Conservation (phyloP, 768 basidiomycete species). For the Podaxis carcinomalis region DNA sequence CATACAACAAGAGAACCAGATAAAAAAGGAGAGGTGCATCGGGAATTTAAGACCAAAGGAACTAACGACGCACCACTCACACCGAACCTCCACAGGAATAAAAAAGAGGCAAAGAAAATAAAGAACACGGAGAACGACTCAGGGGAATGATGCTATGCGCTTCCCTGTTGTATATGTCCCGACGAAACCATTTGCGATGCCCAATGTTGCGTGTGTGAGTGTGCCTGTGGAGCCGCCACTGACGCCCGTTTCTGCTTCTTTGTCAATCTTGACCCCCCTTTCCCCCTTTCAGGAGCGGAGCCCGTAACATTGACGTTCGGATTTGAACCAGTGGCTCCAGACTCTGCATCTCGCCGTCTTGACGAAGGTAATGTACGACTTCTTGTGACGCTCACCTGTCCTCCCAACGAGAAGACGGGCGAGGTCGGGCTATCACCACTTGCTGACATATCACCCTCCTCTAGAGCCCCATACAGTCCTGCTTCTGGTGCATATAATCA, state of each 20-base stretch:
- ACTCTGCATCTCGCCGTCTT: constrained; percentile 23
- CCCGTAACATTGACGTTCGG: constrained; percentile 10
- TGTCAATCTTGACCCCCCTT: constrained; percentile 7
- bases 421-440: constrained; percentile 39
- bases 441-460: constrained; percentile 40
- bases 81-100: neutral
- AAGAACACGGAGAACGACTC: neutral
- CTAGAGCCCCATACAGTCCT: constrained; percentile 1
- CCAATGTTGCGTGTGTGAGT: constrained; percentile 3
- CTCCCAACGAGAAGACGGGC: constrained; percentile 22
- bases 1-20: neutral
- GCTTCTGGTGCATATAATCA: neutral
- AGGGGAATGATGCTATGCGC: neutral
- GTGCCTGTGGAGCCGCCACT: neutral
- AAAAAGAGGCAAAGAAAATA: neutral
- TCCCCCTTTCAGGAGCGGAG: neutral
- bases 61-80: neutral
- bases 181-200: constrained; percentile 5
- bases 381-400: constrained; percentile 41
- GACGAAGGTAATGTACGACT: constrained; percentile 62
- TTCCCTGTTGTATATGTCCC: constrained; percentile 1
- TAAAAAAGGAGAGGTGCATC: neutral
- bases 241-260: constrained; percentile 15
- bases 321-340: constrained; percentile 4
- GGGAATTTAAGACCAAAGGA: neutral